phyloP scores from a whole-genome alignment of 129 eudicot genomes.

The Sambucus nigra region DNA sequence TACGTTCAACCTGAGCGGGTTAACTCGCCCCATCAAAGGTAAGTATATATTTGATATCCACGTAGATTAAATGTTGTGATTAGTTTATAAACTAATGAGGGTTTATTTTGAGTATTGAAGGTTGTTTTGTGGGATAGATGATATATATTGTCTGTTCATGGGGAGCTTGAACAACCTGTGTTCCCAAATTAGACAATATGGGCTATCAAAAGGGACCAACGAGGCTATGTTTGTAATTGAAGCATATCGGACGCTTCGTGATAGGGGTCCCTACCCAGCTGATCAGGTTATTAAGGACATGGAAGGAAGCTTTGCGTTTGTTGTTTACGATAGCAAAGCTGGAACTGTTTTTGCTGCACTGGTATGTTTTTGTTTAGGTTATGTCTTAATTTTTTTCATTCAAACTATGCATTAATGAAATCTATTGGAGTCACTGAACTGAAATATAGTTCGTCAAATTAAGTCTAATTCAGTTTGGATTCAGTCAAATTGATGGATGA shows the following conservation, averaged over 20 bases:
- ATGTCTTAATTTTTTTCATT: background rate
- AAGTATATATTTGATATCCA: background rate
- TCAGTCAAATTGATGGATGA: too few relatives aligned
- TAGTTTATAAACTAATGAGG: background rate
- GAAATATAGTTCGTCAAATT: too few relatives aligned
- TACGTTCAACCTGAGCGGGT: slow-evolving; percentile 31
- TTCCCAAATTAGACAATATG: slow-evolving; percentile 63
- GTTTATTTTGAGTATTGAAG: slow-evolving; percentile 16
- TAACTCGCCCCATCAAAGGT: slow-evolving; percentile 22
- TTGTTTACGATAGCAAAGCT: slow-evolving; percentile 70
- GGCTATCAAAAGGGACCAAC: slow-evolving; percentile 53
- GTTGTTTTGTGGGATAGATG: slow-evolving; percentile 68
- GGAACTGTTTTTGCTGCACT: slow-evolving; percentile 89
- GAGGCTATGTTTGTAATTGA: slow-evolving; percentile 92
- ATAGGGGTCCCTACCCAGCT: slow-evolving; percentile 90
- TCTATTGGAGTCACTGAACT: too few relatives aligned
- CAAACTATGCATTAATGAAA: too few relatives aligned
- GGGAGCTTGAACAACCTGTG: slow-evolving; percentile 80
- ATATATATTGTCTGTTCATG: slow-evolving; percentile 65
- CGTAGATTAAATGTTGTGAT: background rate
- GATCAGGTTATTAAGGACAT: slow-evolving; percentile 86
- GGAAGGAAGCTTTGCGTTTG: slow-evolving; percentile 88
- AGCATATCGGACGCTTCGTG: slow-evolving; percentile 81
- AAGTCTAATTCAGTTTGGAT: too few relatives aligned
- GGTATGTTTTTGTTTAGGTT: slow-evolving; percentile 22